A percentile compares a stretch with the other conserved stretches of the same genome.
These are phyloP conservation scores for Nitzschia sp. DNA, from an alignment of 108 stramenopile species.

Conservation along the genomic window DNA sequence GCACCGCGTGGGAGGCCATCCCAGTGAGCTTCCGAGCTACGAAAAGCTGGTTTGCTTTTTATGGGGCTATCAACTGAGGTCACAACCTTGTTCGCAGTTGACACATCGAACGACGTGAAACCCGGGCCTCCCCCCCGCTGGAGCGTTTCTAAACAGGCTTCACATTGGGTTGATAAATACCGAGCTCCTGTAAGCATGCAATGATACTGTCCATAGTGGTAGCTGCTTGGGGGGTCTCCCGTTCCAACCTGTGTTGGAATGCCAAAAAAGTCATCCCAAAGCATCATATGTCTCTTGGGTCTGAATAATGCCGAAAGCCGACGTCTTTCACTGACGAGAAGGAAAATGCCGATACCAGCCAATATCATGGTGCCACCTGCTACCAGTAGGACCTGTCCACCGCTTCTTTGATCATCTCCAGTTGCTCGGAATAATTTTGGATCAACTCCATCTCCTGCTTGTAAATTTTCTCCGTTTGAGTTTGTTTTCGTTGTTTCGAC, in stretches of 20 bases:
- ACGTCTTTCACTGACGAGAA: not conserved
- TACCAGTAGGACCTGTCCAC: not conserved
- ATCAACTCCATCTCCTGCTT: no score
- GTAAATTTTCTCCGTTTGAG: not conserved
- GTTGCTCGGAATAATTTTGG: no score
- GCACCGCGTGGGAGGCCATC: no score
- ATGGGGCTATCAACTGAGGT: not conserved
- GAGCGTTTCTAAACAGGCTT: constrained; percentile 18
- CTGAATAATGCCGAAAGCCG: not conserved
- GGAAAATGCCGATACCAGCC: not conserved
- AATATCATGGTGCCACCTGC: not conserved
- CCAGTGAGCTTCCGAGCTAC: not conserved
- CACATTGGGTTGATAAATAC: constrained; percentile 31
- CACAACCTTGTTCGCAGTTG: not conserved
- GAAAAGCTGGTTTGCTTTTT: not conserved
- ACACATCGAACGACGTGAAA: no score
- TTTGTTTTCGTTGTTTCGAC: not conserved
- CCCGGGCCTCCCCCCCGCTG: not conserved
- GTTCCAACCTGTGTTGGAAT: constrained; percentile 11
- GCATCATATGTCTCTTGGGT: not conserved
- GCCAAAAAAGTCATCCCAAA: not conserved
- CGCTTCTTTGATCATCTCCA: no score
- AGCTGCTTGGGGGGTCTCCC: constrained; percentile 34
- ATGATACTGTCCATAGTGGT: constrained; percentile 31
- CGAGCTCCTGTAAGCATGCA: constrained; percentile 14